A percentile compares a stretch with the other conserved stretches of the same genome.
Conservation (phyloP, 495 filamentous ascomycete genomes). For the Chaetomidium leptoderma region DNA sequence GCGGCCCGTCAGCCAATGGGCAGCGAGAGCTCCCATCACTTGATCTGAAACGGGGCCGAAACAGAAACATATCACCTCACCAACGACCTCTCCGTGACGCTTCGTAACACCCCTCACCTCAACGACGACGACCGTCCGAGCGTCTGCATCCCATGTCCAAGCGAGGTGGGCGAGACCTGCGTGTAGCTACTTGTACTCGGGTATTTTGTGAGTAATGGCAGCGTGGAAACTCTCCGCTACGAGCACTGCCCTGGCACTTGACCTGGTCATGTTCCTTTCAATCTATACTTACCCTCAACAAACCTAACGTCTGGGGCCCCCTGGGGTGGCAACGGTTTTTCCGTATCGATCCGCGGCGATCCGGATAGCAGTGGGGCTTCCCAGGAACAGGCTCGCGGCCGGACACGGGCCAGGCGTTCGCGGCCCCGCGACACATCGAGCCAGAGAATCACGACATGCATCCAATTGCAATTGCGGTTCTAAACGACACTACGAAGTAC, state of each 20-base stretch:
- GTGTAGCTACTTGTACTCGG: too few species aligned
- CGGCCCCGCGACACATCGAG: not conserved
- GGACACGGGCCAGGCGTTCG: slow-evolving; percentile 30
- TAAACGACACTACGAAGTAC: not conserved
- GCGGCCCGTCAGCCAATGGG: slow-evolving; percentile 7
- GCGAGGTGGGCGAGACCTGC: too few species aligned
- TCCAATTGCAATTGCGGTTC: too few species aligned
- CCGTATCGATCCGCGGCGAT: not conserved
- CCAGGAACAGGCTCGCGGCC: not conserved
- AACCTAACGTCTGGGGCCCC: too few species aligned
- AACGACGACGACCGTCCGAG: not conserved
- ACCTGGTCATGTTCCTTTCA: too few species aligned
- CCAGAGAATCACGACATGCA: too few species aligned
- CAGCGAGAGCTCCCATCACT: slow-evolving; percentile 20
- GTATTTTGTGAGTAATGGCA: too few species aligned
- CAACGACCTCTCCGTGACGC: slow-evolving; percentile 11
- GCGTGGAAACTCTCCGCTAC: too few species aligned
- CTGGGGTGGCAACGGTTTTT: not conserved
- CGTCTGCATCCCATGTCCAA: not conserved
- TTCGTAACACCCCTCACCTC: not conserved
- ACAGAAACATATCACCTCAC: slow-evolving; percentile 23
- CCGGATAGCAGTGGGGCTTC: not conserved
- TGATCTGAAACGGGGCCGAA: slow-evolving; percentile 35
- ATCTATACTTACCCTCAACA: too few species aligned
- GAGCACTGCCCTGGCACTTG: too few species aligned